These are phyloP conservation scores for Penicillium sp. DNA, from an alignment of 2,329 filamentous ascomycete genomes.

Conservation along the genomic window DNA sequence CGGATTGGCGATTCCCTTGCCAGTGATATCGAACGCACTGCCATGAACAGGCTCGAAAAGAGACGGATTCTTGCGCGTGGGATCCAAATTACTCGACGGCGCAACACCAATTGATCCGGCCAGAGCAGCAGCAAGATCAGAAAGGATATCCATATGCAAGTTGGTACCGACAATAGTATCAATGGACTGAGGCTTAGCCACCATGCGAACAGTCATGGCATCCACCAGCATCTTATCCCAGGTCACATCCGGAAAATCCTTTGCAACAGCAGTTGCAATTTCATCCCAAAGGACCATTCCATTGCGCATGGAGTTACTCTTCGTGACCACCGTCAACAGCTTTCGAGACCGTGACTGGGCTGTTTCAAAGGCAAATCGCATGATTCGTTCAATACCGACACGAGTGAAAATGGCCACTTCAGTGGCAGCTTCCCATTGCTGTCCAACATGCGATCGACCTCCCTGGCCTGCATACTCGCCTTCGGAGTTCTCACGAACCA, in stretches of 20 bases:
- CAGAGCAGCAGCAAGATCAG: slow-evolving; percentile 71
- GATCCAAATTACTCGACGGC: slow-evolving; percentile 71
- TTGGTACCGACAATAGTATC: slow-evolving; percentile 63
- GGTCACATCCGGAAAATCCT: slow-evolving; percentile 58
- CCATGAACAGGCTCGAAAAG: slow-evolving; percentile 71
- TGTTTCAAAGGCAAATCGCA: slow-evolving; percentile 61
- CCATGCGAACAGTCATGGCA: slow-evolving; percentile 63
- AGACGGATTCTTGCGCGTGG: slow-evolving; percentile 63
- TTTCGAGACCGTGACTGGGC: slow-evolving; percentile 56
- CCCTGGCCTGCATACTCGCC: slow-evolving; percentile 63
- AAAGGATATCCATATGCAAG: slow-evolving; percentile 68
- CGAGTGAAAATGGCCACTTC: slow-evolving; percentile 62
- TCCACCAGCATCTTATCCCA: slow-evolving; percentile 64
- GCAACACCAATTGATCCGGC: slow-evolving; percentile 74
- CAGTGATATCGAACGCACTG: slow-evolving; percentile 68
- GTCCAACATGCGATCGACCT: slow-evolving; percentile 58
- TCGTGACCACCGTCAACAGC: slow-evolving; percentile 61
- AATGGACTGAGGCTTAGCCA: slow-evolving; percentile 55
- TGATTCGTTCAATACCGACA: slow-evolving; percentile 57
- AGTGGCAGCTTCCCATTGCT: slow-evolving; percentile 59
- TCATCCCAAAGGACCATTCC: slow-evolving; percentile 65
- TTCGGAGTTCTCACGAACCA: slow-evolving; percentile 62
- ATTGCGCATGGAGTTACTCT: slow-evolving; percentile 61
- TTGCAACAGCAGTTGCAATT: slow-evolving; percentile 54
- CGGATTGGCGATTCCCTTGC: slow-evolving; percentile 65